A percentile compares a stretch with the other conserved stretches of the same genome.
Conservation (phyloP, 139 green algal species). For the Chara braunii region DNA sequence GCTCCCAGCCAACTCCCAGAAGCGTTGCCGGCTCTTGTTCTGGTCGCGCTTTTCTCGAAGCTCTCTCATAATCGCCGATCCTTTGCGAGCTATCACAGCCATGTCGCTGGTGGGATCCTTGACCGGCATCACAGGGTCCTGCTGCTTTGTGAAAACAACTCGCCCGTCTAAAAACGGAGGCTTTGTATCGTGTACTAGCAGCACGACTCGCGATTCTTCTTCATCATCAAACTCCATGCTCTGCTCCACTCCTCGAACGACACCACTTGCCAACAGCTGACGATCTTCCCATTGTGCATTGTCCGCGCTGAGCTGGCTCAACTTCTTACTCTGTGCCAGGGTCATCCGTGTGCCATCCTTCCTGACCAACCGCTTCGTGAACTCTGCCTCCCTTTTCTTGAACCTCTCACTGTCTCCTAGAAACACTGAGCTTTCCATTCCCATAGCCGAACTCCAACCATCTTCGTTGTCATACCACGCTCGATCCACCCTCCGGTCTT, state of each 20-base stretch:
- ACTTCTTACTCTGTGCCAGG: slow-evolving; percentile 70
- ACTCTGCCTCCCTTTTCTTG: too few relatives aligned
- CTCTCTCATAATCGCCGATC: slow-evolving; percentile 57
- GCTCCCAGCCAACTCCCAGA: slow-evolving; percentile 92
- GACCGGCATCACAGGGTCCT: slow-evolving; percentile 78
- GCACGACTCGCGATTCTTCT: slow-evolving; percentile 68
- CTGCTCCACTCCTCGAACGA: slow-evolving; percentile 50
- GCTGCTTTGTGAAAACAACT: slow-evolving; percentile 76
- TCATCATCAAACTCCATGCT: slow-evolving; percentile 77
- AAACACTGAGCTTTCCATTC: slow-evolving; percentile 8
- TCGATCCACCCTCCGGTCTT: too few relatives aligned
- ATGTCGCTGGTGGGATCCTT: slow-evolving; percentile 92
- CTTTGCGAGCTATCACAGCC: slow-evolving; percentile 81
- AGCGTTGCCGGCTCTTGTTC: slow-evolving; percentile 77
- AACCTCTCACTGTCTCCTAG: neutral
- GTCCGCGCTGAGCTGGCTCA: slow-evolving; percentile 78
- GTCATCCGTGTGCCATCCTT: slow-evolving; percentile 80
- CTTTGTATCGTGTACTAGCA: slow-evolving; percentile 95
- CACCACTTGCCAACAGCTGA: slow-evolving; percentile 75
- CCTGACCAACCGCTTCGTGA: too few relatives aligned
- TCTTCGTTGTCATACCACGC: too few relatives aligned
- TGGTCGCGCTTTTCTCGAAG: slow-evolving; percentile 83
- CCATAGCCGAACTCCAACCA: too few relatives aligned
- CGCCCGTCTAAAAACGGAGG: slow-evolving; percentile 92
- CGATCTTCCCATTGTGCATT: slow-evolving; percentile 92